These are phyloP conservation scores for Gossypium australe DNA, from an alignment of 345 rosid species.

Conservation along the genomic window DNA sequence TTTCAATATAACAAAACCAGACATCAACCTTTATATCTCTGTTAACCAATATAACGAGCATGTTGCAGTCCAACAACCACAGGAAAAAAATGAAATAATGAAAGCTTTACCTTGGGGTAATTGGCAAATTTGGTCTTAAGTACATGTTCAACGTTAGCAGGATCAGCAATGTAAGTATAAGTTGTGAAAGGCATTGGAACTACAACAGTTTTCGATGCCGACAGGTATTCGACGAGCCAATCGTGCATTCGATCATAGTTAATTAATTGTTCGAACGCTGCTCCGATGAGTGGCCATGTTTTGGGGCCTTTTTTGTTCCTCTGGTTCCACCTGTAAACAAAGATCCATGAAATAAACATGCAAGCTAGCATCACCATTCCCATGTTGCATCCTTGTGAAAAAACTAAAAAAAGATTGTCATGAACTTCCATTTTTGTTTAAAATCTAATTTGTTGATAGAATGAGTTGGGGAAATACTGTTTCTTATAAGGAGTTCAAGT, in stretches of 20 bases:
- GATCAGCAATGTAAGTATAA: constrained; percentile 91
- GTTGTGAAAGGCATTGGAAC: constrained; percentile 89
- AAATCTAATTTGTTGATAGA: constrained; percentile 6
- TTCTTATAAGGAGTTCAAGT: constrained; percentile 19
- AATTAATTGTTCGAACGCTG: constrained; percentile 71
- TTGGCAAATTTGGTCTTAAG: constrained; percentile 81
- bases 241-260: constrained; percentile 89
- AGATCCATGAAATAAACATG: constrained; percentile 54
- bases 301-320: constrained; percentile 69
- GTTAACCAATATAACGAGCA: background rate
- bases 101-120: constrained; percentile 72
- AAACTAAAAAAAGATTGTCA: background rate
- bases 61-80: background rate
- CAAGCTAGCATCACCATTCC: constrained; percentile 37
- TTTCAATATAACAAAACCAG: constrained; percentile 22
- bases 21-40: background rate
- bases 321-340: constrained; percentile 69
- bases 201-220: constrained; percentile 56
- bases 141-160: constrained; percentile 81
- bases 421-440: constrained; percentile 22
- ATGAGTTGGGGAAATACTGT: background rate
- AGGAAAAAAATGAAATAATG: background rate
- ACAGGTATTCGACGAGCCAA: constrained; percentile 73
- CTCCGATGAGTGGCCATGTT: constrained; percentile 95
- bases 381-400: constrained; percentile 31